Evolutionary conservation across 805 yeast species (phyloP), one percentile per base, ranked within the genome.

Genomic region (Komagataella ulmi): DNA sequence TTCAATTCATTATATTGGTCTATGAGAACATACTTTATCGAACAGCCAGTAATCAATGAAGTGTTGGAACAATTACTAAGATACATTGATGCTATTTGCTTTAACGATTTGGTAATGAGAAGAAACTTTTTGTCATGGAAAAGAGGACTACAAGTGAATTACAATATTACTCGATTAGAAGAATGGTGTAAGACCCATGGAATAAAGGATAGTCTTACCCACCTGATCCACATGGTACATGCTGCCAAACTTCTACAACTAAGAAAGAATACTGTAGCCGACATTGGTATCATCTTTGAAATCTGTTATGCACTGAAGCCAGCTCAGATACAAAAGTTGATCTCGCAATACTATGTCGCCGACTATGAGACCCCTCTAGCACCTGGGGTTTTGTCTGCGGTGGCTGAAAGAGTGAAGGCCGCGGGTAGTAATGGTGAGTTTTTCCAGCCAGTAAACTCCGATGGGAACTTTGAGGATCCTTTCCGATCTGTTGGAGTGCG

Each of bases 171-270:
- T 3, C 80, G 98, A 61, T 76, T 93, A 60, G 97, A 89, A 67
- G 99, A 93, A 70, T 93, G 99, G 99, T 91, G 98, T 69, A 91
- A 88, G 71, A 81, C 88, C 6, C 97, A 91, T 65, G 90, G 85
- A 50, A 80, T 93, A 55, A 85, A 85, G 50, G 96, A 90, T 64
- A 96, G 95, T 2, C 79, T 91, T 3, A 80, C 82, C 44, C 82
- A 88, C 62, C 76, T 93, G 64, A 83, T 83, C 55, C 97, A 90
- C 63, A 74, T 93, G 62, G 76, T 89, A 58, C 98, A 93, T 69
- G 91, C 95, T 18, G 90, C 97, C 45, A 93, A 93, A 70, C 74
- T 93, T 54, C 72, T 93, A 62, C 99, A 93, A 69, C 78, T 93
- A 64, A 81, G 95, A 67, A 93, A 93, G 73, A 84, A 83, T 59